Percentiles rank a stretch among this genome's conserved stretches.
These are phyloP conservation scores for Porodaedalea pini DNA, from an alignment of 1,284 basidiomycete species.

Conservation along the genomic window DNA sequence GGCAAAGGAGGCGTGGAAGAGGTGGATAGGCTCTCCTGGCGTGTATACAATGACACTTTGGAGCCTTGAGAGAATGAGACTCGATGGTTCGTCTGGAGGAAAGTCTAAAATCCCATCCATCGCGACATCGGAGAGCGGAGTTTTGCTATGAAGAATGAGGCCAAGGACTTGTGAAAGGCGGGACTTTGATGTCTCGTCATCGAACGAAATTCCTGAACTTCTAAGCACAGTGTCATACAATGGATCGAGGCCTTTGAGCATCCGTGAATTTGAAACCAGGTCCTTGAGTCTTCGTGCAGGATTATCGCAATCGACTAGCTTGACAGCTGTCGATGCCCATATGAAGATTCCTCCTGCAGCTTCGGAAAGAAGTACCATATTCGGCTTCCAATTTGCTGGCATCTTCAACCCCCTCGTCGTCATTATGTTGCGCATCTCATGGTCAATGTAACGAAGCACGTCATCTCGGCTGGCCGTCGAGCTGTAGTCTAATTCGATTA, in stretches of 20 bases:
- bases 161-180: background rate
- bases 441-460: too few relatives aligned
- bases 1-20: constrained; percentile 8
- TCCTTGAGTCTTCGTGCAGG: background rate
- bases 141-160: background rate
- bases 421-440: too few relatives aligned
- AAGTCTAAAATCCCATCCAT: constrained; percentile 2
- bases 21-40: background rate
- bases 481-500: too few relatives aligned
- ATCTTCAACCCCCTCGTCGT: background rate
- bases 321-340: background rate
- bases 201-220: background rate
- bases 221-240: background rate
- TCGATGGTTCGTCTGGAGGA: background rate
- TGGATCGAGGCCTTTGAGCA: background rate
- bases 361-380: background rate
- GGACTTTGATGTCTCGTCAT: background rate
- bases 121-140: background rate
- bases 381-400: background rate
- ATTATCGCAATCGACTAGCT: background rate
- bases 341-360: background rate
- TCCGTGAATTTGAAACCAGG: background rate
- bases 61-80: background rate
- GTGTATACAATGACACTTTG: background rate
- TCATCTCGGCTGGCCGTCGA: too few relatives aligned